phyloP scores from a whole-genome alignment of 2,329 filamentous ascomycete genomes.

The Elsinoe australis region DNA sequence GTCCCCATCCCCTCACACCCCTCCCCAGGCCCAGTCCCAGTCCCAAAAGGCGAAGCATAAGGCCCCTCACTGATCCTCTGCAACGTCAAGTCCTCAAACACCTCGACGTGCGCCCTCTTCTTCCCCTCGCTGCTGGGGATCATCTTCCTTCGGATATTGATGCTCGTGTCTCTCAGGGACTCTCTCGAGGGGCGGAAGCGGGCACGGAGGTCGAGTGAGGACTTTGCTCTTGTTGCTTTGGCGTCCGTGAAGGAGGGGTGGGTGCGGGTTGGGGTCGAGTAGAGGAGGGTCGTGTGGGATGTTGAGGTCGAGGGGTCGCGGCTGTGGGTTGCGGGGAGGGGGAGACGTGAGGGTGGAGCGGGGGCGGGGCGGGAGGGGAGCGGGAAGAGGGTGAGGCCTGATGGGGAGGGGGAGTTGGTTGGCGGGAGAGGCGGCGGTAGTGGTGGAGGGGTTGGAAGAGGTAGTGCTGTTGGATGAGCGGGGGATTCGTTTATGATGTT shows the following conservation, averaged over 20 bases:
- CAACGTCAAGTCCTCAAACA: slow-evolving; percentile 29
- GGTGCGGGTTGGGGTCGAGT: slow-evolving; percentile 12
- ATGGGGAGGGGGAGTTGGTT: neutral
- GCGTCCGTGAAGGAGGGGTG: slow-evolving; percentile 13
- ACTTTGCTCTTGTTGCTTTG: slow-evolving; percentile 22
- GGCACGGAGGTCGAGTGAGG: slow-evolving; percentile 30
- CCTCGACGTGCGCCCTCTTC: slow-evolving; percentile 12
- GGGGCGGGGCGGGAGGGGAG: neutral
- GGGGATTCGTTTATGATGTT: neutral
- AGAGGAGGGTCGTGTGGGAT: slow-evolving; percentile 3
- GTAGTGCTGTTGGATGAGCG: neutral
- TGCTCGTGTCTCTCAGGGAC: slow-evolving; percentile 15
- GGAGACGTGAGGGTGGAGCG: neutral
- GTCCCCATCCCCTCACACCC: neutral
- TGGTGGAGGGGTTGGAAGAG: neutral
- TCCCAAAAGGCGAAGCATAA: slow-evolving; percentile 23
- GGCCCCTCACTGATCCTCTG: slow-evolving; percentile 30
- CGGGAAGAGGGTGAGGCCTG: slow-evolving; percentile 4
- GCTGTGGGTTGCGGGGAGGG: neutral
- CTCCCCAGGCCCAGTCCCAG: slow-evolving; percentile 21
- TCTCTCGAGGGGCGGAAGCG: slow-evolving; percentile 21
- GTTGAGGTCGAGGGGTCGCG: slow-evolving; percentile 6
- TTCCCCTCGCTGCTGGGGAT: neutral
- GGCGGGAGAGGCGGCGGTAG: neutral
- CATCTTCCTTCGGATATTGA: slow-evolving; percentile 20